Evolutionary conservation across 2,329 filamentous ascomycete species (phyloP).

Genomic region (Exutisphaerella laricina): DNA sequence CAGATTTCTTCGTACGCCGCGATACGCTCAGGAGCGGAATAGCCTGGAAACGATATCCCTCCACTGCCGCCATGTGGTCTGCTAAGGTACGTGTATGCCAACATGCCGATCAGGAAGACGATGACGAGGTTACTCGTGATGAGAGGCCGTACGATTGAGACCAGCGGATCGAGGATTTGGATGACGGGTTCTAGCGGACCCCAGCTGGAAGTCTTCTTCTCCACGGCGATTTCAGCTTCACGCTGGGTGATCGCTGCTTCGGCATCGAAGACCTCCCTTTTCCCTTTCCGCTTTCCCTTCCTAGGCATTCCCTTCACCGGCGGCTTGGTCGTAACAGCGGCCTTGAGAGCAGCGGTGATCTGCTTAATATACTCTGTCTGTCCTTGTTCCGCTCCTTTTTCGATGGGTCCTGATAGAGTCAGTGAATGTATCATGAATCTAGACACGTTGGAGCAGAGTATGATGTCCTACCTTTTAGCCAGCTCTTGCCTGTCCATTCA

Average conservation of each 20-base stretch:
- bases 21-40: constrained; percentile 57
- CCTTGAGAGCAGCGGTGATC: constrained; percentile 66
- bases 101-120: constrained; percentile 63
- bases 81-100: constrained; percentile 65
- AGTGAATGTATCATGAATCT: no score
- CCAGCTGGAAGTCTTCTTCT: constrained; percentile 53
- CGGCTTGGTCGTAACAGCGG: constrained; percentile 62
- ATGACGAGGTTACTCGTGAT: constrained; percentile 74
- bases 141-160: constrained; percentile 64
- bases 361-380: constrained; percentile 79
- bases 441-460: no score
- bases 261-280: constrained; percentile 49
- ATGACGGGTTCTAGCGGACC: constrained; percentile 75
- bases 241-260: constrained; percentile 36
- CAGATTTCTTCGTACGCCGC: constrained; percentile 92
- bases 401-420: constrained; percentile 67
- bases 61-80: constrained; percentile 29
- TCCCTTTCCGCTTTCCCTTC: constrained; percentile 46
- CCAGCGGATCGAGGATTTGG: constrained; percentile 61
- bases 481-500: constrained; percentile 97
- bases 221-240: constrained; percentile 27
- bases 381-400: constrained; percentile 89
- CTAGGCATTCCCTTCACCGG: constrained; percentile 43
- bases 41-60: constrained; percentile 36
- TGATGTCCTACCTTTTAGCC: constrained; percentile 82